Percentiles rank a stretch among this genome's conserved stretches.
Conservation (phyloP, 1,284 basidiomycete species). For the Ustilago tritici region DNA sequence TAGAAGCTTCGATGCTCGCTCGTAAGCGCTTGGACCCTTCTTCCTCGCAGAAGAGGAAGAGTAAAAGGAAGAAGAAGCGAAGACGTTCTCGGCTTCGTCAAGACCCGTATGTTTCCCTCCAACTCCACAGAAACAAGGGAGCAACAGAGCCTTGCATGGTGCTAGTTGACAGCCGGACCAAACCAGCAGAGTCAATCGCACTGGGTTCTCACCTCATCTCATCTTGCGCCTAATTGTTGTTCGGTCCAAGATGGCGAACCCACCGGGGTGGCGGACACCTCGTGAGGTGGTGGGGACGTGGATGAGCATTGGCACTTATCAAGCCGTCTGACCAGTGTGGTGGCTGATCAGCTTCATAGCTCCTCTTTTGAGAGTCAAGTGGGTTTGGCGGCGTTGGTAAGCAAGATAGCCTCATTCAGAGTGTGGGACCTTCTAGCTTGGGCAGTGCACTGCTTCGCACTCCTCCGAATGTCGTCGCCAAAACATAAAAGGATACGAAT, state of each 20-base stretch:
- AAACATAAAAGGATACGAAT: neutral
- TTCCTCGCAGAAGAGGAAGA: neutral
- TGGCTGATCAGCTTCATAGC: neutral
- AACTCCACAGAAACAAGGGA: too few species aligned
- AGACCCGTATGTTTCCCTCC: too few species aligned
- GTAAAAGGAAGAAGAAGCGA: neutral
- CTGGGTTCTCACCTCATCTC: neutral
- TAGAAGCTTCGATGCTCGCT: neutral
- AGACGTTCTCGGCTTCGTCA: too few species aligned
- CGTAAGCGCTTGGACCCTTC: neutral
- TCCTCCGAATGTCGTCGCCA: neutral
- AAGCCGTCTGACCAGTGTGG: neutral
- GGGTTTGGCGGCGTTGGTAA: neutral
- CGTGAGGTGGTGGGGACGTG: neutral
- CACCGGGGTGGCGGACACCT: too few species aligned
- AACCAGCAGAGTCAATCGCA: neutral
- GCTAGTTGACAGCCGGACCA: neutral
- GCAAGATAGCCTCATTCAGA: neutral
- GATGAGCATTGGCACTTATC: neutral
- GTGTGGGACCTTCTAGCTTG: too few species aligned
- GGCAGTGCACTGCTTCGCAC: neutral
- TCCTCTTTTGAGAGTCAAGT: neutral
- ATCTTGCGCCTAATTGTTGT: neutral
- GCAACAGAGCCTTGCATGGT: neutral
- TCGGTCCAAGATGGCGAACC: neutral